A percentile compares a stretch with the other conserved stretches of the same genome.
Evolutionary conservation across 2,329 filamentous ascomycete genomes (phyloP).

Genomic region (Cordyceps pruinosa): DNA sequence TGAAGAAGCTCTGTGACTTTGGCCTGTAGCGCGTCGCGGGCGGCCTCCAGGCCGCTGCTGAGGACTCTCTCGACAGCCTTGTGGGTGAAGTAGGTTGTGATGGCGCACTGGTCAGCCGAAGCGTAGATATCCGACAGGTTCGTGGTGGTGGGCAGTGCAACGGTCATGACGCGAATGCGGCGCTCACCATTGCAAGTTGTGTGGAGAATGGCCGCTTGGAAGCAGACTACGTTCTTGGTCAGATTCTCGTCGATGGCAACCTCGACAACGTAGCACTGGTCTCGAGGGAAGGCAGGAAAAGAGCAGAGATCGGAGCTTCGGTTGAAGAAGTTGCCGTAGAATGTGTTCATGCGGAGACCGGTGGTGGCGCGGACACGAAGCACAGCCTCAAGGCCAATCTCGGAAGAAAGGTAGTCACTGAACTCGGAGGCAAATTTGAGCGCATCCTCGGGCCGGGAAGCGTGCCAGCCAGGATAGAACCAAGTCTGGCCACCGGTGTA

Average conservation of each 20-base stretch:
- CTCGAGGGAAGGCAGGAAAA: conserved; percentile 94
- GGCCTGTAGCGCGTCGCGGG: conserved; percentile 80
- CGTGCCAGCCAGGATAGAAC: conserved; percentile 98
- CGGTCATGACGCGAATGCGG: conserved; percentile 86
- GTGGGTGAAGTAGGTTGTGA: conserved; percentile 92
- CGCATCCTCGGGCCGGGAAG: conserved; percentile 85
- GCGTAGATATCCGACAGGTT: conserved; percentile 88
- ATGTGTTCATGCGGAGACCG: conserved; percentile 90
- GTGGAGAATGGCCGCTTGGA: conserved; percentile 92
- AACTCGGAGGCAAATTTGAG: conserved; percentile 98
- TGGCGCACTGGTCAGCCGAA: conserved; percentile 87
- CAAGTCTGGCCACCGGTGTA: conserved; percentile 98
- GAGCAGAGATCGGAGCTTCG: conserved; percentile 94
- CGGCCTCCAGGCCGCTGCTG: conserved; percentile 79
- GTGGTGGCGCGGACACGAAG: conserved; percentile 92
- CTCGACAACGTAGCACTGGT: conserved; percentile 96
- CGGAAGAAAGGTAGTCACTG: conserved; percentile 90
- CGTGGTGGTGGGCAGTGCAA: conserved; percentile 87
- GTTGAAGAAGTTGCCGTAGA: conserved; percentile 99
- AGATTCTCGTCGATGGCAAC: conserved; percentile 95
- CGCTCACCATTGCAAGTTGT: conserved; percentile 97
- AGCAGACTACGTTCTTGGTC: conserved; percentile 82
- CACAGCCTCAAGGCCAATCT: conserved; percentile 93
- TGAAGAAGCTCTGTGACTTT: conserved; percentile 90
- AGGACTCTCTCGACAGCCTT: conserved; percentile 91